Percentiles rank a stretch among this genome's conserved stretches.
These are phyloP conservation scores for Eucommia ulmoides DNA, from an alignment of 257 asterid species.

Conservation along the genomic window DNA sequence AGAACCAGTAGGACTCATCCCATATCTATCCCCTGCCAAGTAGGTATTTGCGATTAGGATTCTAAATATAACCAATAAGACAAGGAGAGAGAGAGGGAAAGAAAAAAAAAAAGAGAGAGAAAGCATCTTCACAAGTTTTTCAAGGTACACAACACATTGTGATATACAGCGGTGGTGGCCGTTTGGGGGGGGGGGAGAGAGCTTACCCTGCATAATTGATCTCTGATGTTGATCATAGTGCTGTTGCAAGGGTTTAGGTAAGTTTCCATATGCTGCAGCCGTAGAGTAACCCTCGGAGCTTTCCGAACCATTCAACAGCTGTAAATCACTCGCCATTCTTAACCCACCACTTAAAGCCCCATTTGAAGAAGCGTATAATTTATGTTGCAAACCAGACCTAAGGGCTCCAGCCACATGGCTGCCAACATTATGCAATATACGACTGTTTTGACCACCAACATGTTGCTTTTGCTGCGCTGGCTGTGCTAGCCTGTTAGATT, in stretches of 20 bases:
- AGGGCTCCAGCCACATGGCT: conserved; percentile 78
- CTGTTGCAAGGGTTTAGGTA: conserved; percentile 40
- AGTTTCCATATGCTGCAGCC: conserved; percentile 39
- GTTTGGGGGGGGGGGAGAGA: conserved; percentile 9
- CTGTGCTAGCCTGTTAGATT: conserved; percentile 47
- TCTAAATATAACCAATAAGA: too few relatives aligned
- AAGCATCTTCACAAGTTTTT: not conserved
- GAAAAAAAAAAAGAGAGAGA: not conserved
- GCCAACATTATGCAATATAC: conserved; percentile 65
- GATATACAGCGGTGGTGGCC: not conserved
- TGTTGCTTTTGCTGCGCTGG: conserved; percentile 68
- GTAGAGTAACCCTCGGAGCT: conserved; percentile 47
- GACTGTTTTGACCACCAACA: conserved; percentile 70
- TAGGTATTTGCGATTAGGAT: too few relatives aligned
- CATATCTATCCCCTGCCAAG: conserved; percentile 70
- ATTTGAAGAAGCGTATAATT: conserved; percentile 54
- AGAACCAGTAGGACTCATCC: conserved; percentile 42
- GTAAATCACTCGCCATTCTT: conserved; percentile 46
- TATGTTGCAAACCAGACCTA: conserved; percentile 67
- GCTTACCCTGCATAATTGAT: conserved; percentile 49
- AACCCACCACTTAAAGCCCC: conserved; percentile 54
- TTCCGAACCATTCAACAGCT: conserved; percentile 41
- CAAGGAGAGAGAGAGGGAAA: too few relatives aligned
- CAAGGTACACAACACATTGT: not conserved
- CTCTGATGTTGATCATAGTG: conserved; percentile 61